Conservation (phyloP, 2,329 filamentous ascomycete genomes). For the Daldinia sp. region DNA sequence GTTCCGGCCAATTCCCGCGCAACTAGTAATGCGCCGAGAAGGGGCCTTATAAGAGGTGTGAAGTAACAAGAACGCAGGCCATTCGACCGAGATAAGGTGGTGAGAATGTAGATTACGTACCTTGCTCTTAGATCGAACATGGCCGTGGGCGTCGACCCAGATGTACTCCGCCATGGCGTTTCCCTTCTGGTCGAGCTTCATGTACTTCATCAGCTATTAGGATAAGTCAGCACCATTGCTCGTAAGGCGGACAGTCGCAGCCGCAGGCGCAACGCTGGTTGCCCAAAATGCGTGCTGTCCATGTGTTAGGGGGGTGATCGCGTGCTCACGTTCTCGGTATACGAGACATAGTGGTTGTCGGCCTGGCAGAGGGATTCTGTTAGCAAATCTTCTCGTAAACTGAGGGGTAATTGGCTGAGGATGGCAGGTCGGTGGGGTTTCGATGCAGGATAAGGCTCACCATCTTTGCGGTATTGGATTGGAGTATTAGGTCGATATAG, state of each 20-base stretch:
- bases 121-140: slow-evolving; percentile 93
- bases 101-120: slow-evolving; percentile 68
- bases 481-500: slow-evolving; percentile 32
- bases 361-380: slow-evolving; percentile 52
- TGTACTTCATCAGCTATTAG: slow-evolving; percentile 87
- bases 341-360: slow-evolving; percentile 54
- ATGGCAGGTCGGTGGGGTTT: slow-evolving; percentile 44
- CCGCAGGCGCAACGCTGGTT: slow-evolving; percentile 10
- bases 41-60: slow-evolving; percentile 44
- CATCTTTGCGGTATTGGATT: slow-evolving; percentile 49
- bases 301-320: slow-evolving; percentile 29
- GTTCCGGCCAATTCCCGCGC: slow-evolving; percentile 21
- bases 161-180: slow-evolving; percentile 94
- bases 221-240: slow-evolving; percentile 38
- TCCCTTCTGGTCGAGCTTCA: slow-evolving; percentile 90
- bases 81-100: slow-evolving; percentile 46
- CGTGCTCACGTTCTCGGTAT: slow-evolving; percentile 52
- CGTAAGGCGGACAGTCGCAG: slow-evolving; percentile 22
- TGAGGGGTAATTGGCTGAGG: slow-evolving; percentile 51
- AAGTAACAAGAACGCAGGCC: slow-evolving; percentile 46
- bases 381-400: slow-evolving; percentile 53
- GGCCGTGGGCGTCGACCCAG: slow-evolving; percentile 89
- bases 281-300: slow-evolving; percentile 29
- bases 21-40: slow-evolving; percentile 18
- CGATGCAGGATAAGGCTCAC: slow-evolving; percentile 45